Evolutionary conservation across 352 stramenopile genomes (phyloP), one percentile per base, ranked within the genome.

Genomic region (Plasmopara viticola): DNA sequence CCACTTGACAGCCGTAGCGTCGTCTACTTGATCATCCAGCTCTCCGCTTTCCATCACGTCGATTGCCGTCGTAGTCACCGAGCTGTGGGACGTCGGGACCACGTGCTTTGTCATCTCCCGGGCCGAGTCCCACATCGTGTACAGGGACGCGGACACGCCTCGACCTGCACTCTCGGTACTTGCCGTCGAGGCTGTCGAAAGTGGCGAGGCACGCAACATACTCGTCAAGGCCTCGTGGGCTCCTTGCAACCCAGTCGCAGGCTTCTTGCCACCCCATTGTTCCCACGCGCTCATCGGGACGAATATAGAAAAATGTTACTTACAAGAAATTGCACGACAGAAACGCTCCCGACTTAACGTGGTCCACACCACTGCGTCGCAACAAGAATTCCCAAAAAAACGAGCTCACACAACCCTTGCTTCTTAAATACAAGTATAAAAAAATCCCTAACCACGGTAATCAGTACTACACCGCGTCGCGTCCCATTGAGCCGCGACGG

Each of bases 241-340:
- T 30, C 52, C 61, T 41, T 72, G 59, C 2, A 78, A 38, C 41
- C 58, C 51, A 8, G 49, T 50, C 34, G 70, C 48, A 2, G 75
- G 70, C 39, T 76, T 75, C 72, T 87, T 89, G 48, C 61, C 62
- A 30, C 73, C 78, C 78, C 78, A 89, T 60, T 86, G 73, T 51
- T 89, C 78, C 75, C 75, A 87, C 15, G 78, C 75, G 49, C 74
- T 85, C 60, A 69, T 66, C 20, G 20, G 20, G 1, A 18, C 13
- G 1, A 41, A 41, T 35, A 35, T 35, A 25, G 20, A 25, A 25
- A n/a, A 25, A 25, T 25, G 20, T 25, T 25, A 25, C 20, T 25
- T 3, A 25, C 20, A 3, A 25, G 1, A 25, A 25, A 25, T 25
- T 25, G 20, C 1, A 25, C 20, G 1, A 25, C 3, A 25, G 20